phyloP scores from a whole-genome alignment of 2,329 filamentous ascomycete species.

The Davidsoniella eucalypti region DNA sequence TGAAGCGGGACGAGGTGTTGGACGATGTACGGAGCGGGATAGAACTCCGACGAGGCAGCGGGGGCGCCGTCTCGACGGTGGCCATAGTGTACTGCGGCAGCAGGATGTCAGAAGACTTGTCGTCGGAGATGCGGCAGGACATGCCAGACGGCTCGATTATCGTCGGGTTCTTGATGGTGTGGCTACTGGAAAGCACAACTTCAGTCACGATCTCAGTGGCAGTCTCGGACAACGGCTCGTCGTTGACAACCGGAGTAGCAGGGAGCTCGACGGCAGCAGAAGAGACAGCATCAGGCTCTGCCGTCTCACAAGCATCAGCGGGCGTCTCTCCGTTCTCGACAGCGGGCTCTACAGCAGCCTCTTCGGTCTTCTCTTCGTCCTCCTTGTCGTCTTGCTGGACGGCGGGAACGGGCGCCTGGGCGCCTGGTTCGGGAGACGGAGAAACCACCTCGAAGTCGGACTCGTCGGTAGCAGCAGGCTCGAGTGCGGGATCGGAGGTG shows the following conservation, averaged over 20 bases:
- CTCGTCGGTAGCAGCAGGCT: constrained; percentile 12
- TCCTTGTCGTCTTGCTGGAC: background rate
- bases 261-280: background rate
- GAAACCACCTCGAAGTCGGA: constrained; percentile 11
- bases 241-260: background rate
- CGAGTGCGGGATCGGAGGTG: constrained; percentile 5
- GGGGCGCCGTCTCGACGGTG: background rate
- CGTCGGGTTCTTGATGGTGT: background rate
- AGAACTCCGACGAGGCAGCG: background rate
- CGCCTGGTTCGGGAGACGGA: background rate
- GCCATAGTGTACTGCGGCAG: too few species aligned
- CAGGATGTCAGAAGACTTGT: too few species aligned
- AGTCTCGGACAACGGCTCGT: background rate
- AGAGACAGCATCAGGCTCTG: background rate
- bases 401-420: background rate
- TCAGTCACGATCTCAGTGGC: background rate
- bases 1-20: too few species aligned
- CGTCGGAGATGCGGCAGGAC: too few species aligned
- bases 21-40: too few species aligned
- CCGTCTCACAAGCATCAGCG: too few species aligned
- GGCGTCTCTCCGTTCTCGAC: background rate
- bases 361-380: background rate
- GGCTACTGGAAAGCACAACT: background rate
- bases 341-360: background rate
- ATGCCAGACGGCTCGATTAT: background rate